phyloP scores from a whole-genome alignment of 208 protist species.

The Trypanosoma grayi region DNA sequence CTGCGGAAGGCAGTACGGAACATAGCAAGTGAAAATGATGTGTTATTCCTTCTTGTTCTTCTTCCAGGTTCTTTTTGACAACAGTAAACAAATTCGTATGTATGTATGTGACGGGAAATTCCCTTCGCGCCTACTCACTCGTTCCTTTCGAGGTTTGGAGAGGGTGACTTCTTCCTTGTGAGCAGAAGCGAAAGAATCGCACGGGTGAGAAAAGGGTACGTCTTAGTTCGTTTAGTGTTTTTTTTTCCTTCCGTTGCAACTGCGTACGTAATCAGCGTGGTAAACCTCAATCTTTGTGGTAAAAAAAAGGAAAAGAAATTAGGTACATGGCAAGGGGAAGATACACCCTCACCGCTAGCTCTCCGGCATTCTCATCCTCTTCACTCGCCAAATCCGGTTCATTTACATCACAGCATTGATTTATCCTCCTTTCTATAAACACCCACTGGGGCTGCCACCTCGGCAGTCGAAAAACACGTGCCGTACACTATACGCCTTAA shows the following conservation, averaged over 20 bases:
- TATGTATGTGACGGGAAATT: not conserved
- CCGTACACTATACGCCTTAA: conserved; percentile 32
- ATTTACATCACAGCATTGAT: conserved; percentile 4
- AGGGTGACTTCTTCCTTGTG: not conserved
- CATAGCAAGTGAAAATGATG: conserved; percentile 22
- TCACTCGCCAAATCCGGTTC: not conserved
- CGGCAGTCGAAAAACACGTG: too few relatives aligned
- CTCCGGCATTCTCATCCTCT: not conserved
- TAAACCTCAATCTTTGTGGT: too few relatives aligned
- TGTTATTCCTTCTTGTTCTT: conserved; percentile 2
- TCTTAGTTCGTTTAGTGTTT: too few relatives aligned
- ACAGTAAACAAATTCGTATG: not conserved
- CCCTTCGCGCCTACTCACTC: not conserved
- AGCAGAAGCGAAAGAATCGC: not conserved
- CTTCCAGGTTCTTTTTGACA: too few relatives aligned
- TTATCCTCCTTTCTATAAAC: not conserved
- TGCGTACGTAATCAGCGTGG: too few relatives aligned
- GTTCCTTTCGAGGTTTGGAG: not conserved
- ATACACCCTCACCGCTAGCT: not conserved
- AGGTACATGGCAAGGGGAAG: too few relatives aligned
- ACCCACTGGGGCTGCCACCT: not conserved
- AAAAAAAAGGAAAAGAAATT: too few relatives aligned
- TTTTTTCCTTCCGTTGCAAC: too few relatives aligned
- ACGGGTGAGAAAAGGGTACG: not conserved
- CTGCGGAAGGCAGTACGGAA: conserved; percentile 47